These are phyloP conservation scores for Notholithocarpus densiflorus DNA, from an alignment of 306 rosid genomes.

Conservation along the genomic window DNA sequence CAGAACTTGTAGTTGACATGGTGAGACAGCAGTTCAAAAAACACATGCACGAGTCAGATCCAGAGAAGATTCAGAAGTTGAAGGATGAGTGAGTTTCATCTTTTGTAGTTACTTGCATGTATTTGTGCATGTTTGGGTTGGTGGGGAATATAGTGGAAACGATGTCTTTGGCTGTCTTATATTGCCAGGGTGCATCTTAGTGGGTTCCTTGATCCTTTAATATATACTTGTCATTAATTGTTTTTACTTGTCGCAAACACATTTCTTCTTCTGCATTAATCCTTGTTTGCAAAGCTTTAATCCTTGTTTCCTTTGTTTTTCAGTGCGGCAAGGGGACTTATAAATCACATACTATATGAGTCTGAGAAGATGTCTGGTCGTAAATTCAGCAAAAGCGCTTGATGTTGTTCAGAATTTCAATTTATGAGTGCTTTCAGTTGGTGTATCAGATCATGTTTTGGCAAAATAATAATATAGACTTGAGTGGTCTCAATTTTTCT, in stretches of 20 bases:
- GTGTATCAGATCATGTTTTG: slow-evolving; percentile 16
- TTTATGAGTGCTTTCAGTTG: slow-evolving; percentile 13
- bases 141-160: background rate
- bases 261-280: background rate
- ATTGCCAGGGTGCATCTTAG: background rate
- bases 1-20: slow-evolving; percentile 64
- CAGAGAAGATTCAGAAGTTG: slow-evolving; percentile 72
- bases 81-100: slow-evolving; percentile 81
- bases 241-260: background rate
- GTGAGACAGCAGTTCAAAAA: slow-evolving; percentile 80
- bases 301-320: slow-evolving; percentile 20
- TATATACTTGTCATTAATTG: background rate
- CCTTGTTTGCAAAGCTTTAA: background rate
- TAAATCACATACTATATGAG: slow-evolving; percentile 78
- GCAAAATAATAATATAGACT: slow-evolving; percentile 8
- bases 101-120: slow-evolving; percentile 10
- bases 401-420: slow-evolving; percentile 24
- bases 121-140: slow-evolving; percentile 10
- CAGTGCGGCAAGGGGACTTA: slow-evolving; percentile 94
- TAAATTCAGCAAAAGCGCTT: slow-evolving; percentile 57
- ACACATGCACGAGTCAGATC: slow-evolving; percentile 79
- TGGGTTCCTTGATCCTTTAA: background rate
- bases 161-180: background rate
- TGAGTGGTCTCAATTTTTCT: background rate
- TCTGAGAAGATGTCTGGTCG: slow-evolving; percentile 72